These are phyloP conservation scores for Penstemon davidsonii DNA, from an alignment of 257 asterid species.

Conservation along the genomic window DNA sequence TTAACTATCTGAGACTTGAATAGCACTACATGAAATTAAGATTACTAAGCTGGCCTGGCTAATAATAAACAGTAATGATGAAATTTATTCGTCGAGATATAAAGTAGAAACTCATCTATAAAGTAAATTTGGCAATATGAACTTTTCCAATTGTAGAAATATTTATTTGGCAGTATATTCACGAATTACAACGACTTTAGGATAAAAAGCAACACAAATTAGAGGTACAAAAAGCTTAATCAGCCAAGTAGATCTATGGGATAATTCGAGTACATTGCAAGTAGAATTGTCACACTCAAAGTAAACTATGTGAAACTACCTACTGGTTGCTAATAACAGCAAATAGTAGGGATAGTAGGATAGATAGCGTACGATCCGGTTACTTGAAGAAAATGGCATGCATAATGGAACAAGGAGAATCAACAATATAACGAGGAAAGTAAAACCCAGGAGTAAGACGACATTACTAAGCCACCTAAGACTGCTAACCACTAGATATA, in stretches of 20 bases:
- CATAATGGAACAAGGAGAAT: constrained; percentile 26
- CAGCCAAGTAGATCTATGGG: too few species aligned
- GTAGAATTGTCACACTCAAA: too few species aligned
- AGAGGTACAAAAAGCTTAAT: too few species aligned
- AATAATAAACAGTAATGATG: not conserved
- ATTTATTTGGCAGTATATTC: too few species aligned
- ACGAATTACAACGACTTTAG: too few species aligned
- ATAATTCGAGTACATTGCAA: too few species aligned
- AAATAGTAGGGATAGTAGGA: constrained; percentile 30
- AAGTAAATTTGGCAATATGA: too few species aligned
- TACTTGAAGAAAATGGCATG: constrained; percentile 2
- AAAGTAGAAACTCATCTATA: not conserved
- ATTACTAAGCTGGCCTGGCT: constrained; percentile 7
- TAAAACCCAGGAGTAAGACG: constrained; percentile 27
- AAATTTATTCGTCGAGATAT: constrained; percentile 9
- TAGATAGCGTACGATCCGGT: constrained; percentile 10
- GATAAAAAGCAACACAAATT: too few species aligned
- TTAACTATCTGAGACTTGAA: constrained; percentile 6
- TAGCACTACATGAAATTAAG: not conserved
- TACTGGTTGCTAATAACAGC: constrained; percentile 17
- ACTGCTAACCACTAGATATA: constrained; percentile 32
- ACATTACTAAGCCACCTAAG: constrained; percentile 37
- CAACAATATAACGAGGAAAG: constrained; percentile 10
- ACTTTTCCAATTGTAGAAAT: too few species aligned
- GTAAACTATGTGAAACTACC: too few species aligned